Percentiles rank a stretch among this genome's conserved stretches.
phyloP scores from a whole-genome alignment of 441 rosid genomes.

The Euphorbia neoarborescens region DNA sequence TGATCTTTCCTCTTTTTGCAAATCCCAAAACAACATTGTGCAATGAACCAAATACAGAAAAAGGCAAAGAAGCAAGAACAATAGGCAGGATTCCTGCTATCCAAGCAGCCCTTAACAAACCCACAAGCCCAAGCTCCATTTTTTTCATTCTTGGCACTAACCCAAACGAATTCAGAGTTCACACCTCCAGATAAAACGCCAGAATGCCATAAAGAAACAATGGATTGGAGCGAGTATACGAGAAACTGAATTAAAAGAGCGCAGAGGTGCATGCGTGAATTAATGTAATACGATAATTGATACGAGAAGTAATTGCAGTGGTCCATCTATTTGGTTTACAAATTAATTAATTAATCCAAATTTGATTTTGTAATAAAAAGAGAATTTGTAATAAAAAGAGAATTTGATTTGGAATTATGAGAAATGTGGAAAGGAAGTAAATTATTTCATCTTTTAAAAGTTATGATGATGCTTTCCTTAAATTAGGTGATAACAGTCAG shows the following conservation, averaged over 20 bases:
- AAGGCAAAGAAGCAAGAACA: slow-evolving; percentile 38
- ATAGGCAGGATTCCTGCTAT: slow-evolving; percentile 37
- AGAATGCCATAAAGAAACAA: not conserved
- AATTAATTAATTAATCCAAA: not conserved
- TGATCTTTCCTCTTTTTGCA: slow-evolving; percentile 43
- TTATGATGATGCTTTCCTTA: too few species aligned
- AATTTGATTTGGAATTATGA: too few species aligned
- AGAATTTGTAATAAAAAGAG: too few species aligned
- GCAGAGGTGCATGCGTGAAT: not conserved
- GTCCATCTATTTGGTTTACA: not conserved
- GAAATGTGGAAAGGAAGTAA: too few species aligned
- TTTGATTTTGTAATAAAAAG: too few species aligned
- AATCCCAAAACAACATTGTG: slow-evolving; percentile 33
- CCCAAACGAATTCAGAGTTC: slow-evolving; percentile 14
- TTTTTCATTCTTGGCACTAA: slow-evolving; percentile 28
- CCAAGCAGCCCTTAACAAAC: slow-evolving; percentile 45
- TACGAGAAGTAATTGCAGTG: not conserved
- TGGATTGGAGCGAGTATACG: not conserved
- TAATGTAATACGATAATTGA: not conserved
- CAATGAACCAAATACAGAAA: slow-evolving; percentile 22
- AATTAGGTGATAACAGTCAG: too few species aligned
- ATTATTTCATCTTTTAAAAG: too few species aligned
- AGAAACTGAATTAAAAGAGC: not conserved
- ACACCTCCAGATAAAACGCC: not conserved
- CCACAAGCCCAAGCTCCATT: slow-evolving; percentile 37